phyloP scores from a whole-genome alignment of 441 rosid species.

The Bocquillonia castaneifolia region DNA sequence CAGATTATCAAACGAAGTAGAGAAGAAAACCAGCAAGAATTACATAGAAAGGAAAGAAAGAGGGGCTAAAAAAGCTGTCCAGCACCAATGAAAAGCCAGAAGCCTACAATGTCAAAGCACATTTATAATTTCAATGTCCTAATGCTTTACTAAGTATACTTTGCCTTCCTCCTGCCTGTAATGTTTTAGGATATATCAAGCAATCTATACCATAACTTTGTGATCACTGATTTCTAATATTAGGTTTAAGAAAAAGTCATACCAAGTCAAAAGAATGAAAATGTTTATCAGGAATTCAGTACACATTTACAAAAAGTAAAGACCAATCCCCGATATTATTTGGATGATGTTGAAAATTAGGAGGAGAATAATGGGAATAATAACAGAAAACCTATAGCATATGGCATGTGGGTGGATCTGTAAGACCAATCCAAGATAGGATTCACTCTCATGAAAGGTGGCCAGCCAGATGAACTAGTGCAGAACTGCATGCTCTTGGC shows the following conservation, averaged over 20 bases:
- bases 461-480: slow-evolving; percentile 99
- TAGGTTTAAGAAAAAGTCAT: neutral
- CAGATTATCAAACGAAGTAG: neutral
- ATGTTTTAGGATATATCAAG: neutral
- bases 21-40: no score
- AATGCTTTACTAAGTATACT: no score
- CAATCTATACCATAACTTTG: neutral
- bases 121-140: no score
- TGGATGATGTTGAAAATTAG: neutral
- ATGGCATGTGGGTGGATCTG: slow-evolving; percentile 44
- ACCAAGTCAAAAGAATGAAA: neutral
- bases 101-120: no score
- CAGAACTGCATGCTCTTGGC: slow-evolving; percentile 99
- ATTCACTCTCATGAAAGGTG: slow-evolving; percentile 99
- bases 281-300: neutral
- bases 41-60: no score
- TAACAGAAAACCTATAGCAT: slow-evolving; percentile 4
- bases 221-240: neutral
- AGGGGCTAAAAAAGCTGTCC: no score
- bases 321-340: neutral
- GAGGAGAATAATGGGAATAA: neutral
- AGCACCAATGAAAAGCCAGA: no score
- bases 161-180: no score
- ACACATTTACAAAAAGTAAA: neutral
- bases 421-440: slow-evolving; percentile 99